phyloP scores from a whole-genome alignment of 1,284 basidiomycete species.

The Ustilago hordei region DNA sequence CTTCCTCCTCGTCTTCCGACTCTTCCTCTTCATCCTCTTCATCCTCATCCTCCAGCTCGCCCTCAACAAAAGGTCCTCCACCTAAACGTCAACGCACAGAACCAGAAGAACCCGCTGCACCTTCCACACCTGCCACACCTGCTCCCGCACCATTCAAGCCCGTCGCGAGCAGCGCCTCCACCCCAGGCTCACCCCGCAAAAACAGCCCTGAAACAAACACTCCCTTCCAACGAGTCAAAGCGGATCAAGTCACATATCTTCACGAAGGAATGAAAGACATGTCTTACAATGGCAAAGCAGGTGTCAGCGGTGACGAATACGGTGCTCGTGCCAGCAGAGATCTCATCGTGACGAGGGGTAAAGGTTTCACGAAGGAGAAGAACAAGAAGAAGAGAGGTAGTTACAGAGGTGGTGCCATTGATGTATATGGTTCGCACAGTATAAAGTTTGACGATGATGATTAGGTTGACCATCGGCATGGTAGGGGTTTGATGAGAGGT shows the following conservation, averaged over 20 bases:
- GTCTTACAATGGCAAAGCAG: conserved; percentile 81
- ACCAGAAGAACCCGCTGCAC: neutral
- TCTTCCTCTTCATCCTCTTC: neutral
- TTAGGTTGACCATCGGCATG: conserved; percentile 19
- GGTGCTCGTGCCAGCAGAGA: conserved; percentile 86
- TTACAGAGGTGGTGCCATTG: conserved; percentile 69
- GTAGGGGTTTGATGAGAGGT: neutral
- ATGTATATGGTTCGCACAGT: conserved; percentile 60
- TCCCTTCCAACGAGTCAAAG: conserved; percentile 84
- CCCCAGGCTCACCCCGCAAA: conserved; percentile 8
- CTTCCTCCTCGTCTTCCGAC: neutral
- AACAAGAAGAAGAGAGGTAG: conserved; percentile 96
- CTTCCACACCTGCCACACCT: conserved; percentile 12
- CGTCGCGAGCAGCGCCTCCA: conserved; percentile 3
- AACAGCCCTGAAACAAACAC: conserved; percentile 36
- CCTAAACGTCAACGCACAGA: conserved; percentile 39
- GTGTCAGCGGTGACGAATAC: conserved; percentile 78
- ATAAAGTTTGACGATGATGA: conserved; percentile 69
- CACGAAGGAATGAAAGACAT: conserved; percentile 81
- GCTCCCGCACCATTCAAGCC: conserved; percentile 13
- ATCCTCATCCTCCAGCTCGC: conserved; percentile 14
- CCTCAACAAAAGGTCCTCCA: conserved; percentile 35
- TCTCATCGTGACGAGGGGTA: conserved; percentile 90
- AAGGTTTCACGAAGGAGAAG: conserved; percentile 97
- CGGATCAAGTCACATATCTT: conserved; percentile 74